Evolutionary conservation across 2,329 filamentous ascomycete genomes (phyloP).

Genomic region (Aspergillus jensenii): DNA sequence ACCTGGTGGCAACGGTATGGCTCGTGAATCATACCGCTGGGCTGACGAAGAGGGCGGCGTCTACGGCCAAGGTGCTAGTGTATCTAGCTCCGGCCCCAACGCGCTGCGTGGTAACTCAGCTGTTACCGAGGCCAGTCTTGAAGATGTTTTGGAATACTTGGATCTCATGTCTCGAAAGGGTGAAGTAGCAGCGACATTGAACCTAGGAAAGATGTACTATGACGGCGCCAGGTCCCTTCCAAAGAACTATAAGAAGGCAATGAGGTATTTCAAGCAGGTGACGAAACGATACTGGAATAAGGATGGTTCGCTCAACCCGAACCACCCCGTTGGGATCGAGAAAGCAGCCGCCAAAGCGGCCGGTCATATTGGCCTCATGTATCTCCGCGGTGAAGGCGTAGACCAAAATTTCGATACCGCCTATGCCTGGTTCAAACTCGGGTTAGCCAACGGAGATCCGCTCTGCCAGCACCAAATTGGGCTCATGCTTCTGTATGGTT

Average conservation of each 20-base stretch:
- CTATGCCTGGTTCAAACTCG: slow-evolving; percentile 78
- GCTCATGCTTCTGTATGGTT: slow-evolving; percentile 77
- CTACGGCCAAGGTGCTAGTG: slow-evolving; percentile 93
- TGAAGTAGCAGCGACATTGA: slow-evolving; percentile 82
- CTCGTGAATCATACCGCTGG: slow-evolving; percentile 77
- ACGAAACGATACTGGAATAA: slow-evolving; percentile 79
- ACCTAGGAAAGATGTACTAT: slow-evolving; percentile 81
- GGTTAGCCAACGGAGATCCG: slow-evolving; percentile 71
- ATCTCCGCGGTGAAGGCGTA: slow-evolving; percentile 81
- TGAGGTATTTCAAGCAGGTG: slow-evolving; percentile 77
- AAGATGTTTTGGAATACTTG: slow-evolving; percentile 92
- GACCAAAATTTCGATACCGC: slow-evolving; percentile 76
- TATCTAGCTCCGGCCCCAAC: slow-evolving; percentile 80
- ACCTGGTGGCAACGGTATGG: slow-evolving; percentile 78
- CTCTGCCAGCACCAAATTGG: slow-evolving; percentile 84
- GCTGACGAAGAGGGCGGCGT: slow-evolving; percentile 89
- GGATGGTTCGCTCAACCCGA: slow-evolving; percentile 72
- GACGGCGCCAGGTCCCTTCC: slow-evolving; percentile 77
- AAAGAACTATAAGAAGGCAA: slow-evolving; percentile 70
- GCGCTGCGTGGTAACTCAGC: slow-evolving; percentile 71
- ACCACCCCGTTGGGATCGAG: slow-evolving; percentile 68
- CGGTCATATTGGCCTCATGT: slow-evolving; percentile 86
- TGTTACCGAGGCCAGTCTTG: slow-evolving; percentile 79
- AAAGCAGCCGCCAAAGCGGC: slow-evolving; percentile 80
- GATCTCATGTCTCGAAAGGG: slow-evolving; percentile 88